Base-by-base conservation (phyloP, 495 filamentous ascomycete genomes). In the Penicillium diatomitis region DNA sequence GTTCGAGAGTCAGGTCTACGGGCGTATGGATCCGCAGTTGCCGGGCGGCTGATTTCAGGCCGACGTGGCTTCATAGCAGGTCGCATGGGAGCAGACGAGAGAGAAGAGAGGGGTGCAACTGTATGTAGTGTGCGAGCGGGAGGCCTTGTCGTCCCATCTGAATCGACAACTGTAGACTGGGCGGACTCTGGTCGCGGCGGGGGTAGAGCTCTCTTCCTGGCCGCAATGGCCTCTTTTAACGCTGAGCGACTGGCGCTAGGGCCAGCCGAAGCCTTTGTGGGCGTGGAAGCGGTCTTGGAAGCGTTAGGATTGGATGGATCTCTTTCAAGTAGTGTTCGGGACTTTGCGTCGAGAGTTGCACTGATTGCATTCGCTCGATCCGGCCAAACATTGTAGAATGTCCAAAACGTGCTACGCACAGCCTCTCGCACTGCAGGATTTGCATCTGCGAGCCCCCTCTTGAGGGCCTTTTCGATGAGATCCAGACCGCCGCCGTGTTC, bases 361-460 rank as follows among this genome's bases (percentile, higher is more conserved):
- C 92, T 78, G 46, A 96, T 87, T 4, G 68, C 67, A 51, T 90
- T 80, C n/a, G 87, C 87, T 55, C 73, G 80, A 4, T 82, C 77
- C 0, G 87, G 83, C 89, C 89, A 97, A 12, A 86, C 77, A 10
- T 60, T 61, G 8, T 79, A 76, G 67, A 89, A 96, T 1, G 73
- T 75, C 90, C 90, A 96, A 62, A 86, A 98, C 3, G 88, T 86
- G 32, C 76, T 70, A 55, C 92, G 80, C 78, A 87, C 88, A 30
- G 78, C 80, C 64, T 94, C 87, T 52, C 90, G 78, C 32, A 96
- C 90, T 33, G 77, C 82, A 3, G 90, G 88, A 58, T 96, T 95
- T 5, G 90, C 76, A 66, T 98, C 92, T 4, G 73, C 75, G 2
- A 98, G 73, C 9, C 91, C 84, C 56, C 87, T 92, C 64, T 84